Evolutionary conservation across 176 grass and related monocot genomes (phyloP), one percentile per base, ranked within the genome.

Genomic region (Ensete glaucum): DNA sequence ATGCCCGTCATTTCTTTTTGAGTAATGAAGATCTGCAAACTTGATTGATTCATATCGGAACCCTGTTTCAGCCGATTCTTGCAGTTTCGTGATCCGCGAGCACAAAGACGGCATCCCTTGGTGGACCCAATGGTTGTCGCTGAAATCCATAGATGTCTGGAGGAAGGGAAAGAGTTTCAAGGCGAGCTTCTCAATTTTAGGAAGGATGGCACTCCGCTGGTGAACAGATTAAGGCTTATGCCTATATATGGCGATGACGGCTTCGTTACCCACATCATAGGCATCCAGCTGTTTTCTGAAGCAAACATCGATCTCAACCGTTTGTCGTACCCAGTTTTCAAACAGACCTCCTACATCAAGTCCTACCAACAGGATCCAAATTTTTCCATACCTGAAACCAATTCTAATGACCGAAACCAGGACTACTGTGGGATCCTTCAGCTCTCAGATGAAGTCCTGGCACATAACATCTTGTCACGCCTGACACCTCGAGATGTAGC

Each of bases 381-480:
- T 20, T 73, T 76, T 21, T 25, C 25, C 50, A 55, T 60, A 19
- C 67, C 57, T 74, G 83, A 88, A 57, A 70, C 48, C 17, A 50
- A 50, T 20, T 70, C 2, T 21, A 21, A 2, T 67, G 34, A 78
- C 50, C 51, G 26, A 73, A 29, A 77, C 64, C 79, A 50, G 48
- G 89, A 92, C 9, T 83, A 86, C 84, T 93, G 94, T 53, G 9
- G 34, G 53, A 91, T 98, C 51, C 55, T 99, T 9, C 90, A 94
- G 68, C 87, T 99, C 43, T 99, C 95, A 10, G 95, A 99, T 56
- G 95, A 99, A 82, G 95, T 99, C 62, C 75, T 99, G n/a, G 95
- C 95, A 1, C 86, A 99, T 71, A 89, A 99, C 81, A 94, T 99
- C 12, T 69, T 99, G 60, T 99, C 86, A 66, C 82, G 88, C 24